Evolutionary conservation across 257 asterid species (phyloP).

Genomic region (Euphrasia confusa): DNA sequence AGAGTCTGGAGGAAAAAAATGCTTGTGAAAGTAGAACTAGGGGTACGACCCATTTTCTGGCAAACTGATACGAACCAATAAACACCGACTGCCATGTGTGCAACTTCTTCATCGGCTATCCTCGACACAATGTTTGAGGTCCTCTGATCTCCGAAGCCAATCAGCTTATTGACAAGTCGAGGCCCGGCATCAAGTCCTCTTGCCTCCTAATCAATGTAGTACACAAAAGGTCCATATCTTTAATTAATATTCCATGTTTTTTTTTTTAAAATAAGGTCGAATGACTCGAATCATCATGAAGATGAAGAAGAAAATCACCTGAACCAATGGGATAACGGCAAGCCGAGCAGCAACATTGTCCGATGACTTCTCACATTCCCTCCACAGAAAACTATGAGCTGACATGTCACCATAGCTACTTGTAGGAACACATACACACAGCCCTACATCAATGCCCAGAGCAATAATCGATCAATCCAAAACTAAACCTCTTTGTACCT

Average conservation of each 20-base stretch:
- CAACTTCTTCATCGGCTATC: conserved; percentile 94
- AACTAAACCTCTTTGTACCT: conserved; percentile 38
- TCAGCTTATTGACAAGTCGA: conserved; percentile 70
- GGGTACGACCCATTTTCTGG: conserved; percentile 60
- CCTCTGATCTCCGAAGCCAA: conserved; percentile 81
- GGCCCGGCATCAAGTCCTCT: conserved; percentile 99
- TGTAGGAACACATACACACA: conserved; percentile 9
- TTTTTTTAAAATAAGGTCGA: too few species aligned
- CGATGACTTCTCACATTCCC: conserved; percentile 88
- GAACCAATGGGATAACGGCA: conserved; percentile 89
- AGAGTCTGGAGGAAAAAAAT: neutral
- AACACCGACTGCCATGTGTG: conserved; percentile 92
- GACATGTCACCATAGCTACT: conserved; percentile 93
- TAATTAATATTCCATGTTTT: too few species aligned
- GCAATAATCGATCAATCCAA: neutral
- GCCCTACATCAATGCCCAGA: conserved; percentile 17
- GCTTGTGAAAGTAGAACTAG: conserved; percentile 78
- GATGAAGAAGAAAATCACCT: conserved; percentile 36
- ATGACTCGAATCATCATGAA: too few species aligned
- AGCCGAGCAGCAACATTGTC: conserved; percentile 81
- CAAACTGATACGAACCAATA: conserved; percentile 83
- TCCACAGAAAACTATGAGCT: conserved; percentile 88
- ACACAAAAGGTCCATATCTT: too few species aligned
- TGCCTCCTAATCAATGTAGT: conserved; percentile 53
- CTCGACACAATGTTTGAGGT: conserved; percentile 73